These are phyloP conservation scores for Pleurotus ostreatus DNA, from an alignment of 768 basidiomycete genomes.

Conservation along the genomic window DNA sequence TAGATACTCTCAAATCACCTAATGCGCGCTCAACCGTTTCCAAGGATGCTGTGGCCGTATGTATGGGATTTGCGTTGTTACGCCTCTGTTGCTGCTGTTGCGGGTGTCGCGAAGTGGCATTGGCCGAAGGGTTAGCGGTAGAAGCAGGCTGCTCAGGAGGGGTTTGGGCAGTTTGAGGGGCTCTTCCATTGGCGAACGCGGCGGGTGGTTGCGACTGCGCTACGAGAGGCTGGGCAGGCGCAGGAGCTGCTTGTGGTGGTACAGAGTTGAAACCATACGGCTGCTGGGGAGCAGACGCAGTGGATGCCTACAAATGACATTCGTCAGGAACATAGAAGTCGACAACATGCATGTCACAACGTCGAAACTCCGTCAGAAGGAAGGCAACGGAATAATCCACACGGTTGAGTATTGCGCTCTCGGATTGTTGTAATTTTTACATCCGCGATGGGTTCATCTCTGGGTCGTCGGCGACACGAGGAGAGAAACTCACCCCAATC, in stretches of 20 bases:
- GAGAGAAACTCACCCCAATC: conserved; percentile 55
- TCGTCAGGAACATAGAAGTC: not conserved
- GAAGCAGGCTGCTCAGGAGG: conserved; percentile 15
- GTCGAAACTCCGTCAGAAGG: conserved; percentile 28
- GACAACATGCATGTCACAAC: conserved; percentile 7
- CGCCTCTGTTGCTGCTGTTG: conserved; percentile 23
- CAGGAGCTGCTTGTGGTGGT: conserved; percentile 20
- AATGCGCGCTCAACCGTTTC: conserved; percentile 61
- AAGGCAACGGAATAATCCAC: conserved; percentile 40
- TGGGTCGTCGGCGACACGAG: conserved; percentile 8
- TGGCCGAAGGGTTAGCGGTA: conserved; percentile 16
- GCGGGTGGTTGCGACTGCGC: conserved; percentile 12
- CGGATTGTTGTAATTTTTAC: conserved; percentile 2
- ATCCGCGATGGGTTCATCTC: conserved; percentile 11
- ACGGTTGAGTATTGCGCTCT: conserved; percentile 9
- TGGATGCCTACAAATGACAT: not conserved
- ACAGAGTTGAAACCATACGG: conserved; percentile 23
- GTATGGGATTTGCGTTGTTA: conserved; percentile 44
- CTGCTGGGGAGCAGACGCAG: conserved; percentile 19
- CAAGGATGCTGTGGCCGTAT: conserved; percentile 68
- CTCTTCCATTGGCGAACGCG: conserved; percentile 1
- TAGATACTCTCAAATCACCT: conserved; percentile 45
- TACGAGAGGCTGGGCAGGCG: conserved; percentile 20
- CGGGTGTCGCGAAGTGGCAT: conserved; percentile 13
- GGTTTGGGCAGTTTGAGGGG: conserved; percentile 14